phyloP scores from a whole-genome alignment of 176 grass and related monocot genomes.

The Pontederia paniculata region DNA sequence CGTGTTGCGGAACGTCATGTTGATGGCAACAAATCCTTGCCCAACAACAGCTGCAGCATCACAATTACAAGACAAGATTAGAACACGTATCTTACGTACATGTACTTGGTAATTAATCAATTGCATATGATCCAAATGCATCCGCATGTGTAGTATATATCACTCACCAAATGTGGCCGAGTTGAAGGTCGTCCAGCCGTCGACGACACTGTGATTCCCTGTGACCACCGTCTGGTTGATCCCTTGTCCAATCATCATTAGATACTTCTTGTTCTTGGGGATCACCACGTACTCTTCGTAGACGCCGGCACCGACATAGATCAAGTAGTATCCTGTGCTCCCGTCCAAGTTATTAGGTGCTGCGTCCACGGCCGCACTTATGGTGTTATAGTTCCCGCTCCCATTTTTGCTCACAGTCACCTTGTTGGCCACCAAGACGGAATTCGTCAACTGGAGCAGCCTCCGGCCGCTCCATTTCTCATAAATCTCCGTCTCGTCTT shows the following conservation, averaged over 20 bases:
- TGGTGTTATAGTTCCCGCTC: slow-evolving; percentile 40
- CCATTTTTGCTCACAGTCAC: slow-evolving; percentile 55
- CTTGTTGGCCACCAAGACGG: slow-evolving; percentile 26
- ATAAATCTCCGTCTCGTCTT: slow-evolving; percentile 12
- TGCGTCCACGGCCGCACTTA: slow-evolving; percentile 45
- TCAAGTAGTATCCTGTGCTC: slow-evolving; percentile 57
- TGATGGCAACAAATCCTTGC: slow-evolving; percentile 69
- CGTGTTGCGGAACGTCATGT: slow-evolving; percentile 90
- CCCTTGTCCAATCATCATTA: slow-evolving; percentile 86
- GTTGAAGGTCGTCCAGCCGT: slow-evolving; percentile 73
- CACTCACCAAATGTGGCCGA: slow-evolving; percentile 73
- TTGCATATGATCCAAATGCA: background rate
- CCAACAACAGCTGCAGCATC: slow-evolving; percentile 57
- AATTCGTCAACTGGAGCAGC: slow-evolving; percentile 21
- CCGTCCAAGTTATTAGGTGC: slow-evolving; percentile 53
- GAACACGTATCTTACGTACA: background rate
- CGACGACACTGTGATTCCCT: slow-evolving; percentile 47
- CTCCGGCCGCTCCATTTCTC: slow-evolving; percentile 14
- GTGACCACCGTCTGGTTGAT: slow-evolving; percentile 74
- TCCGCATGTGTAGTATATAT: no score
- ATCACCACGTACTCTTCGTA: slow-evolving; percentile 84
- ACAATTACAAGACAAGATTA: background rate
- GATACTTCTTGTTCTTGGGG: slow-evolving; percentile 44
- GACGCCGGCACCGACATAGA: slow-evolving; percentile 57
- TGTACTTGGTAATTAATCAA: background rate